Evolutionary conservation across 345 rosid genomes (phyloP), one percentile per base, ranked within the genome.

Genomic region (Melaleuca quinquenervia): DNA sequence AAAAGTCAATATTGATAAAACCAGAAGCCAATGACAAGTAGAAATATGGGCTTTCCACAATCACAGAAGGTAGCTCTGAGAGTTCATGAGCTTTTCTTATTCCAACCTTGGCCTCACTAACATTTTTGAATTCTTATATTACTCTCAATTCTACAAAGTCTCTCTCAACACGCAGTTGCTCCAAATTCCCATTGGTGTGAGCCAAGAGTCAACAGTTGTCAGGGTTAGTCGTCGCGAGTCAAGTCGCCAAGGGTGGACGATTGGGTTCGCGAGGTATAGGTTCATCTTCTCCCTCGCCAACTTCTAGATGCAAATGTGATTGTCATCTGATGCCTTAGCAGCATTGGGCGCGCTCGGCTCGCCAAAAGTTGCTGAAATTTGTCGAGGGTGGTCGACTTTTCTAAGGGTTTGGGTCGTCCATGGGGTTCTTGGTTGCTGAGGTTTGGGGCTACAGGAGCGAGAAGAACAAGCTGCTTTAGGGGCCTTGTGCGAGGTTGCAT

Each of bases 21-120:
- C 0, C 27, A 5, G 27, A 27, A 60, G 10, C 8, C 27, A 1
- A 60, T 6, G 7, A 1, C n/a, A 11, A 56, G 1, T 56, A 18
- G 0, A 1, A 27, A 60, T 27, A 12, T 6, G 21, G 21, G 14
- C 7, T 14, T 60, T 60, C 20, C 27, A 14, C 41, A 13, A 27
- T 60, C 27, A 14, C 15, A 14, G 7, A 27, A 60, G 27, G 41
- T 1, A 14, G 26, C 74, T 13, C 13, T 60, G 8, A 60, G 1
- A 16, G 20, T 27, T 27, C 36, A 6, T 3, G 10, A 60, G 14
- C 9, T 27, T 1, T n/a, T n/a, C n/a, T 5, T 2, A 8, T 9
- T 54, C 41, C 41, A 41, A 11, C 16, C 26, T 11, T 26, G 16
- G 7, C 74, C 74, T 60, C 20, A 1, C 41, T 14, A 27, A 27